Evolutionary conservation across 73 alveolate species (phyloP), one percentile per base, ranked within the genome.

Genomic region (Paraurostyla sp.): DNA sequence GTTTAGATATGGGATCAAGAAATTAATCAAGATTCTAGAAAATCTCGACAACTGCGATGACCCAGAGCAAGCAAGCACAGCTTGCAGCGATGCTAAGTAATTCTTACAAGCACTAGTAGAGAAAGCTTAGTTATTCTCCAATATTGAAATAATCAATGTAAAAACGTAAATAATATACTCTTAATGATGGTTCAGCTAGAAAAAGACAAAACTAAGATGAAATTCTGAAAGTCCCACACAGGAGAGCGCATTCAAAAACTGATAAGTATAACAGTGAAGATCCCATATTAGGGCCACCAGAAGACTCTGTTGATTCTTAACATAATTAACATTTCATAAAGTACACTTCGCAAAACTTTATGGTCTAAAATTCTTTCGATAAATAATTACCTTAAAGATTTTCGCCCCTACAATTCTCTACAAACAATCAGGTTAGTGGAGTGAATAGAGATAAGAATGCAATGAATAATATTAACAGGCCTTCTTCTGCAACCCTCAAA

Each of bases 111-210:
- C 89, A 78, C 32, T 27, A 78, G 45, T 32, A 78, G 29, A 78
- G 89, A 52, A 78, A 78, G 30, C 69, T 78, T 22, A 78, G 89
- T 60, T 78, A 78, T 27, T 78, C 89, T 3, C 89, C 89, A 13
- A 45, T 78, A 27, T 52, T 78, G 43, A 78, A 49, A 35, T 32
- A 78, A 30, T 18, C 87, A 9, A 29, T 51, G 0, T 63, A 52
- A 6, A 78, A 78, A 52, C 13, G 89, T 78, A 78, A 49, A 25
- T 25, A 20, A 6, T 48, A 25, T 48, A 45, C 6, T 43, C 7
- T 49, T 18, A 45, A 13, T 49, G 13, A n/a, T 3, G 25, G 4
- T 9, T 9, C 7, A 43, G 86, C 50, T 30, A 73, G 71, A 25
- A 49, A 73, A 45, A 73, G 51, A 45, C 71, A 27, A 6, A 73